These are phyloP conservation scores for Prunus dulcis DNA, from an alignment of 306 rosid species.

Conservation along the genomic window DNA sequence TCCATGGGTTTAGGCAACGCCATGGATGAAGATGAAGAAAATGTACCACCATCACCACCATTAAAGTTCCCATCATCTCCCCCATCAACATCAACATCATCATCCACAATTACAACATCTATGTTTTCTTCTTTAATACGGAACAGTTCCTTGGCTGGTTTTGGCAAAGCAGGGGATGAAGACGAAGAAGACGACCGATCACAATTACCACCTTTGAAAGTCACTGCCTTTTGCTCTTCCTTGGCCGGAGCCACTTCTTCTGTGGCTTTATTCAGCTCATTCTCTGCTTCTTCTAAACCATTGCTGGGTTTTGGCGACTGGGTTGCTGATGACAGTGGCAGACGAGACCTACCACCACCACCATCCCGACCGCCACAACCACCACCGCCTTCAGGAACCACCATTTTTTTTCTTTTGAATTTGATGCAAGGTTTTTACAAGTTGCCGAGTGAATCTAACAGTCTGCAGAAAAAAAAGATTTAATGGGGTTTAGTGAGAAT, in stretches of 20 bases:
- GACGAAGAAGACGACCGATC: slow-evolving; percentile 24
- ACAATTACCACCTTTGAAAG: slow-evolving; percentile 21
- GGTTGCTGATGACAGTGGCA: background rate
- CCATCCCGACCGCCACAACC: background rate
- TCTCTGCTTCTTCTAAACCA: background rate
- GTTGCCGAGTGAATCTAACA: background rate
- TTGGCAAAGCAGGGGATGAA: slow-evolving; percentile 6
- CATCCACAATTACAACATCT: slow-evolving; percentile 1
- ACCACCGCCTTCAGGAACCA: slow-evolving; percentile 20
- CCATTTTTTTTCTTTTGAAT: slow-evolving; percentile 19
- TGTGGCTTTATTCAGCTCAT: background rate
- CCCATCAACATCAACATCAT: slow-evolving; percentile 9
- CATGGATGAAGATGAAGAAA: slow-evolving; percentile 31
- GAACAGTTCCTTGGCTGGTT: slow-evolving; percentile 1
- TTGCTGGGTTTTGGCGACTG: slow-evolving; percentile 8
- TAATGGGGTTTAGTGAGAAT: background rate
- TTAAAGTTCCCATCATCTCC: background rate
- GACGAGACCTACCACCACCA: background rate
- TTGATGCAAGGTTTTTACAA: background rate
- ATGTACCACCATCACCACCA: slow-evolving; percentile 1
- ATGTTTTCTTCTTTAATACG: slow-evolving; percentile 42
- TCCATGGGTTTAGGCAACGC: slow-evolving; percentile 61
- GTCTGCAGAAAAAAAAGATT: too few species aligned
- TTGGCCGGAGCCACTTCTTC: background rate
- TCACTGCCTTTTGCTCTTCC: background rate